Percentiles rank a stretch among this genome's conserved stretches.
phyloP scores from a whole-genome alignment of 106 monocot species.

The Allium sativum region DNA sequence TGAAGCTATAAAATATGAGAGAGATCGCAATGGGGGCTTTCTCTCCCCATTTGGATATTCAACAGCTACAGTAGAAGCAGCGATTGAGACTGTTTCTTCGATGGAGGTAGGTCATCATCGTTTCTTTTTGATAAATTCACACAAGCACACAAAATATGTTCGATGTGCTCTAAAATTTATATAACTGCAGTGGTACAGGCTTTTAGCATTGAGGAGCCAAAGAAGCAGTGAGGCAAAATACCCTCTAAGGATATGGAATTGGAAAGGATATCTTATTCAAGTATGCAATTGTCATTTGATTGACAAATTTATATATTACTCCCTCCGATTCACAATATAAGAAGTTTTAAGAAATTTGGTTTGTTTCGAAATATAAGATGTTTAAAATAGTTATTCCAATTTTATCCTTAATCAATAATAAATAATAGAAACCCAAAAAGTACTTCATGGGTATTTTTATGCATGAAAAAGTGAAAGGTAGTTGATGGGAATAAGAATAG shows the following conservation, averaged over 20 bases:
- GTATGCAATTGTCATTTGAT: constrained; percentile 15
- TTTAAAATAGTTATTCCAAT: too few species aligned
- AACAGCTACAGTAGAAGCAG: constrained; percentile 58
- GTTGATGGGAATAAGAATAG: too few species aligned
- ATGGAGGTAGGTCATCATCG: constrained; percentile 52
- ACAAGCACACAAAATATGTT: too few species aligned
- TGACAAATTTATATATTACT: too few species aligned
- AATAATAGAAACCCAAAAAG: too few species aligned
- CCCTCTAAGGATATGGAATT: constrained; percentile 71
- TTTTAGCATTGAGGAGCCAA: constrained; percentile 65
- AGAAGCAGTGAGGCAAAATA: constrained; percentile 33
- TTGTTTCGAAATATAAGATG: too few species aligned
- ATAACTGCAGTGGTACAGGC: constrained; percentile 73
- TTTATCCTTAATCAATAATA: too few species aligned
- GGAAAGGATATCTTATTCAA: constrained; percentile 88
- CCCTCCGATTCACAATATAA: too few species aligned
- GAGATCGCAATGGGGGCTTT: constrained; percentile 91
- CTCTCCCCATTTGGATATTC: constrained; percentile 97
- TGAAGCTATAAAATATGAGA: constrained; percentile 92
- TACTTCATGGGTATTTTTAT: too few species aligned
- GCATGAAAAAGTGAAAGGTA: too few species aligned
- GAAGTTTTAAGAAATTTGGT: too few species aligned
- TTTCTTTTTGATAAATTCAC: not conserved
- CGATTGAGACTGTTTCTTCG: constrained; percentile 68
- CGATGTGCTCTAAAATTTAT: not conserved